Evolutionary conservation across 2,329 filamentous ascomycete species (phyloP).

Genomic region (Escovopsis weberi): DNA sequence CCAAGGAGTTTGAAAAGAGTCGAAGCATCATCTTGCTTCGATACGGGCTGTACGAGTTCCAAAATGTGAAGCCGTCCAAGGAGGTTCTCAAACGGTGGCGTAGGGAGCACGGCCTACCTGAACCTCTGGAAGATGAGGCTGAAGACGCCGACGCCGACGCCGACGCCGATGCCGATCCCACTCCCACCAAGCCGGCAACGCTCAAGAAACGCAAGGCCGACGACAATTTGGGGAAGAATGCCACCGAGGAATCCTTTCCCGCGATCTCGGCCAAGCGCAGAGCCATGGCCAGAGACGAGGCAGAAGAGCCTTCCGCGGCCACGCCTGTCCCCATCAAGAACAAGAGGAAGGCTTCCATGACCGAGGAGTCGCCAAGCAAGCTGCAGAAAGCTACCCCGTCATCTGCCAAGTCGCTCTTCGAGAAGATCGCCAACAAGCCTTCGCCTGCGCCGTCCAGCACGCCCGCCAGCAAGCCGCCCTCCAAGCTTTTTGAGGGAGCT

Average conservation of each 20-base stretch:
- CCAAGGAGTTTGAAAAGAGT: conserved; percentile 51
- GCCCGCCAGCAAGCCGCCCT: conserved; percentile 16
- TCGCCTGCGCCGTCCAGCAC: conserved; percentile 18
- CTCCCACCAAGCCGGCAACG: conserved; percentile 16
- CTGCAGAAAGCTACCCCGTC: conserved; percentile 36
- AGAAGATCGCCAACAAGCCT: conserved; percentile 40
- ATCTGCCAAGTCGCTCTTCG: conserved; percentile 40
- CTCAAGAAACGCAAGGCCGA: conserved; percentile 43
- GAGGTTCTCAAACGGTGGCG: conserved; percentile 45
- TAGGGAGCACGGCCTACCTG: conserved; percentile 38
- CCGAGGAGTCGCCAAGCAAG: conserved; percentile 35
- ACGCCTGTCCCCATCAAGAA: conserved; percentile 26
- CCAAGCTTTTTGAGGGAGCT: conserved; percentile 13
- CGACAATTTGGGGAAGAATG: conserved; percentile 30
- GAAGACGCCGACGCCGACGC: conserved; percentile 1
- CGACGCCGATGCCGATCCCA: conserved; percentile 1
- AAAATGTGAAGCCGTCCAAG: conserved; percentile 44
- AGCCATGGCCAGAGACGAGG: conserved; percentile 24
- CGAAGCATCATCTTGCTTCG: conserved; percentile 45
- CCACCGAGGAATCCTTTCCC: conserved; percentile 19
- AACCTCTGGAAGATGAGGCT: conserved; percentile 30
- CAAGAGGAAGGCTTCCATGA: conserved; percentile 36
- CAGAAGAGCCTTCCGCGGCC: conserved; percentile 16
- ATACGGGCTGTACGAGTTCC: conserved; percentile 48
- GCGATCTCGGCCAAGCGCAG: conserved; percentile 35